Evolutionary conservation across 2,329 filamentous ascomycete genomes (phyloP), one percentile per base, ranked within the genome.

Genomic region (Aspergillus melleus): DNA sequence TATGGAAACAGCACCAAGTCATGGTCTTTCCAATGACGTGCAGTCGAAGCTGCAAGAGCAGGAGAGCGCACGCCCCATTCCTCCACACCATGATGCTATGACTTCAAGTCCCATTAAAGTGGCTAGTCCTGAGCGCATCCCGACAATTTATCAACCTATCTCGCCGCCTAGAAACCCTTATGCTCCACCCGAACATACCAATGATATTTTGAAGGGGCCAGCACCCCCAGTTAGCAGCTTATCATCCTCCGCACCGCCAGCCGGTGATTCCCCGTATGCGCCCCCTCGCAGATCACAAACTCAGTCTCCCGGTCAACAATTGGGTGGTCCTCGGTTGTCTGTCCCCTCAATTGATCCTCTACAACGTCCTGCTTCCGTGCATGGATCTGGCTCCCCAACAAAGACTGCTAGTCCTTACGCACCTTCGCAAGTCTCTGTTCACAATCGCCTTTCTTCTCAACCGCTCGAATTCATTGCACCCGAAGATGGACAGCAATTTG

Each of bases 261-360:
- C 69, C 49, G 52, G 65, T 49, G 73, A 70, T 57, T 55, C 60
- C 8, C 70, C 68, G n/a, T 68, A 74, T 30, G 72, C 72, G 6
- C 77, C 80, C 51, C 80, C 79, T 22, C 75, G 72, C 54, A 77
- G 84, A 52, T 83, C 85, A 36, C 80, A 82, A 61, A 87, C 86
- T 4, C 84, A 86, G 60, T 88, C 85, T 49, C 86, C 86, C 20
- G 79, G 83, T n/a, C 78, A 80, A 56, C 79, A 80, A 36, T 79
- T 83, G 69, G 80, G 81, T 60, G 77, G 78, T 16, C 79, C 82
- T 10, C 75, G 75, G 51, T 73, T 81, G 22, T 74, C 75, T 46
- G 72, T 76, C 42, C 72, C 75, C n/a, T 68, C 70, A 12, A 71
- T 78, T 19, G 80, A 85, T 57, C 75, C 78, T 22, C 75, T 80